Conservation (phyloP, 1,284 basidiomycete species). For the Rhodotorula sp. region DNA sequence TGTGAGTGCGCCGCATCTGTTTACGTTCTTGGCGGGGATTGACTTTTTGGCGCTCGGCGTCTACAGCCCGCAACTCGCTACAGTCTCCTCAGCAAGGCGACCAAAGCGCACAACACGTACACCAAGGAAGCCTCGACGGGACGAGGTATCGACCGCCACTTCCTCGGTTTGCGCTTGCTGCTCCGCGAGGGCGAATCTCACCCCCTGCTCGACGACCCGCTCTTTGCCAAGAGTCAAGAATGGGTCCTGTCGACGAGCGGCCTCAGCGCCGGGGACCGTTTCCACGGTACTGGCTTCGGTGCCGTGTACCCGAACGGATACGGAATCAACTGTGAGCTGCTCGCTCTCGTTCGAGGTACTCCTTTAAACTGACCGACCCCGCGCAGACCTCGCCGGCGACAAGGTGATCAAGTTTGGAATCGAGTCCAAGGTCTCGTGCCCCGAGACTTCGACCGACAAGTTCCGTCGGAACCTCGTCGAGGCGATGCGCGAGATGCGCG, state of each 20-base stretch:
- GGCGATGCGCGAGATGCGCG: conserved; percentile 71
- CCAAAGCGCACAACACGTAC: conserved; percentile 69
- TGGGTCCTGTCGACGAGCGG: conserved; percentile 95
- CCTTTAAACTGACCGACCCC: background rate
- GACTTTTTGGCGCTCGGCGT: background rate
- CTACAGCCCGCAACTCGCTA: conserved; percentile 56
- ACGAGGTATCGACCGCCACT: conserved; percentile 85
- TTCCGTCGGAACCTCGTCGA: conserved; percentile 70
- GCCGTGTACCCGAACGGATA: conserved; percentile 78
- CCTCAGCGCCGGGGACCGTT: conserved; percentile 78
- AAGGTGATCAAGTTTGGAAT: conserved; percentile 89
- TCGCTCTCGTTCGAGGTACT: background rate
- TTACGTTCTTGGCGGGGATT: conserved; percentile 29
- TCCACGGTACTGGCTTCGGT: conserved; percentile 88
- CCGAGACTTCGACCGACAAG: conserved; percentile 66
- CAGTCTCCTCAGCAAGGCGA: conserved; percentile 64
- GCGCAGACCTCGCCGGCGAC: conserved; percentile 74
- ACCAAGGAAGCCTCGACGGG: conserved; percentile 80
- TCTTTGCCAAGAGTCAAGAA: conserved; percentile 73
- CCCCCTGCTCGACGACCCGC: conserved; percentile 70
- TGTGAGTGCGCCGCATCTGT: conserved; percentile 49
- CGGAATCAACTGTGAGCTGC: conserved; percentile 81
- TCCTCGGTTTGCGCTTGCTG: conserved; percentile 78
- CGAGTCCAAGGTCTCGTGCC: conserved; percentile 78
- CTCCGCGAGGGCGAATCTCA: conserved; percentile 55